phyloP scores from a whole-genome alignment of 176 grass and related monocot genomes.

The Oryza rufipogon region DNA sequence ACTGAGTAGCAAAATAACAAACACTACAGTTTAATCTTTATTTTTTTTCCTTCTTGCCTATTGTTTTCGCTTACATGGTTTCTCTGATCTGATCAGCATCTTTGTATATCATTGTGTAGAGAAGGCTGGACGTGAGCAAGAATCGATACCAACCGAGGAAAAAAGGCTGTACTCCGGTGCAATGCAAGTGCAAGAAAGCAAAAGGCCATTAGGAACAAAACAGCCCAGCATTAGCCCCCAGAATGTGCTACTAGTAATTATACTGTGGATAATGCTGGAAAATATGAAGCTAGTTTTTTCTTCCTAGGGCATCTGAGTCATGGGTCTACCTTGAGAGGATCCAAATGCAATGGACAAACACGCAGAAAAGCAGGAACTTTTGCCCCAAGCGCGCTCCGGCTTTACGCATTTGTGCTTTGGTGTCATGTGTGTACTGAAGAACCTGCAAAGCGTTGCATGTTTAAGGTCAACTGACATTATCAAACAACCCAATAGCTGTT shows the following conservation, averaged over 20 bases:
- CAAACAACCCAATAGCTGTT: background rate
- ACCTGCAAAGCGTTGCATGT: constrained; percentile 30
- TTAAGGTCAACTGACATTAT: constrained; percentile 37
- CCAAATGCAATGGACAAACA: constrained; percentile 42
- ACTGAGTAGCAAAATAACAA: background rate
- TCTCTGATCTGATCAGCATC: constrained; percentile 5
- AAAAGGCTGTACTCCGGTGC: background rate
- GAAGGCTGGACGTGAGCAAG: constrained; percentile 14
- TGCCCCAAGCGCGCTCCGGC: constrained; percentile 24
- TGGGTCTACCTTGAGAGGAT: constrained; percentile 12
- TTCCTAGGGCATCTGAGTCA: constrained; percentile 20
- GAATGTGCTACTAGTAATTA: background rate
- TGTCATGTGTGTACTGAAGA: background rate
- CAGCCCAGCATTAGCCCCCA: background rate
- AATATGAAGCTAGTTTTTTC: background rate
- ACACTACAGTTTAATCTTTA: background rate
- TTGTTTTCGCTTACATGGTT: background rate
- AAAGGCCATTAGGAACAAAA: constrained; percentile 8
- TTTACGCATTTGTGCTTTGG: background rate
- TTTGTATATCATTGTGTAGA: background rate
- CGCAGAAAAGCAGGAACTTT: background rate
- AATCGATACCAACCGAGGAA: constrained; percentile 7
- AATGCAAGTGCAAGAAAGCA: constrained; percentile 9
- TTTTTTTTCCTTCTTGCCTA: background rate
- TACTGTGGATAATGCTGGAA: background rate